phyloP scores from a whole-genome alignment of 2,329 filamentous ascomycete species.

The Raffaelea arxii region DNA sequence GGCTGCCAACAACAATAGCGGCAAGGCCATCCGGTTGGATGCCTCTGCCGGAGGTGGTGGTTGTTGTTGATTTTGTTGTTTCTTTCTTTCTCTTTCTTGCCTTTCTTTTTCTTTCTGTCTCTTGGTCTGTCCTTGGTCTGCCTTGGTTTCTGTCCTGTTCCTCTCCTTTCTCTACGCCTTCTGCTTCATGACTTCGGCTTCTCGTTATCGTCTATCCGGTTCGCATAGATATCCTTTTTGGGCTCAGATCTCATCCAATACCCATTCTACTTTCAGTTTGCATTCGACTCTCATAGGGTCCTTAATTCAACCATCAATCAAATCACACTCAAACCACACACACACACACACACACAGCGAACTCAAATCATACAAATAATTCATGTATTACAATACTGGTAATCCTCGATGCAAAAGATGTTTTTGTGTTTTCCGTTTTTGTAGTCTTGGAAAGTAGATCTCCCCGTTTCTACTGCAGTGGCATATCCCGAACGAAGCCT shows the following conservation, averaged over 20 bases:
- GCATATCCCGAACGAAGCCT: conserved; percentile 12
- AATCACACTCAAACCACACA: neutral
- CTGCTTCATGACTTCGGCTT: too few species aligned
- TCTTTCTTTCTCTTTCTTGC: neutral
- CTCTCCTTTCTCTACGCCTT: neutral
- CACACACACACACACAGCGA: neutral
- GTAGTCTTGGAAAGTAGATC: neutral
- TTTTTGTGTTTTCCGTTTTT: conserved; percentile 4
- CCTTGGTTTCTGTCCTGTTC: too few species aligned
- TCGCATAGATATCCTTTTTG: neutral
- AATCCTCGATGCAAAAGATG: neutral
- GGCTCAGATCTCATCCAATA: neutral
- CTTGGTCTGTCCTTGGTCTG: too few species aligned
- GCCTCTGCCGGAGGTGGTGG: conserved; percentile 29
- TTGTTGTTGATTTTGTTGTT: conserved; percentile 34
- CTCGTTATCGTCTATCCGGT: neutral
- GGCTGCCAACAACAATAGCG: conserved; percentile 27
- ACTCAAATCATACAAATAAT: conserved; percentile 2
- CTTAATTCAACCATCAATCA: neutral
- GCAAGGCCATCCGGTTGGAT: conserved; percentile 29
- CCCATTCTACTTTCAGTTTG: too few species aligned
- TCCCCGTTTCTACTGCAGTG: conserved; percentile 2
- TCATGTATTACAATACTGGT: conserved; percentile 11
- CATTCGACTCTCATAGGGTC: too few species aligned
- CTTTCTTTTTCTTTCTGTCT: neutral